Evolutionary conservation across 1,139 yeast species (phyloP).

Genomic region (Pichia sp.): DNA sequence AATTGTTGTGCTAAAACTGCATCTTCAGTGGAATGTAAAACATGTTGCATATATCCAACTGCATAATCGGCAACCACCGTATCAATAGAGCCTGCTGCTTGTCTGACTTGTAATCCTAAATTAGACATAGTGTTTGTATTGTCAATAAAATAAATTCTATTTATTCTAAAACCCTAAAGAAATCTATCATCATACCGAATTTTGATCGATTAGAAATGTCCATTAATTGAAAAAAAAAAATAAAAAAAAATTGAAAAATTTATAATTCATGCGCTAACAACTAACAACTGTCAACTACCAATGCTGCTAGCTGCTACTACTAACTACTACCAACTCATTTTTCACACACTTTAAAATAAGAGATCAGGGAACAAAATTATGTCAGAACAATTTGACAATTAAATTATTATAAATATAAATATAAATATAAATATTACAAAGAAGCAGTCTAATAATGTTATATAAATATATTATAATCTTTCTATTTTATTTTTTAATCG

Average conservation of each 20-base stretch:
- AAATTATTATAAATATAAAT: not conserved
- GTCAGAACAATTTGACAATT: not conserved
- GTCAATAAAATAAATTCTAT: too few relatives aligned
- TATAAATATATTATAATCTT: not conserved
- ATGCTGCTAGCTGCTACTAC: too few relatives aligned
- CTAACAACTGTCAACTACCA: too few relatives aligned
- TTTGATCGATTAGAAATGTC: too few relatives aligned
- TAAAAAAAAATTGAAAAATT: not conserved
- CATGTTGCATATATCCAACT: slow-evolving; percentile 78
- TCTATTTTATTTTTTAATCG: not conserved
- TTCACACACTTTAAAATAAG: too few relatives aligned
- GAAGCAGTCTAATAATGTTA: too few relatives aligned
- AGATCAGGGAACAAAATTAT: too few relatives aligned
- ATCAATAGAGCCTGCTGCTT: slow-evolving; percentile 81
- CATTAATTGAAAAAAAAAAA: too few relatives aligned
- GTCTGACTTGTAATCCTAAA: slow-evolving; percentile 67
- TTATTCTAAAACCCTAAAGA: too few relatives aligned
- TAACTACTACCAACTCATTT: too few relatives aligned
- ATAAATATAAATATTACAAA: too few relatives aligned
- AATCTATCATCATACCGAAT: too few relatives aligned
- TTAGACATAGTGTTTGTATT: slow-evolving; percentile 31
- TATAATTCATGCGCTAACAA: not conserved
- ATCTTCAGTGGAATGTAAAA: slow-evolving; percentile 69
- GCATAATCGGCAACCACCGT: slow-evolving; percentile 90
- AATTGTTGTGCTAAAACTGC: slow-evolving; percentile 72